Evolutionary conservation across 2,329 filamentous ascomycete species (phyloP), one percentile per base, ranked within the genome.

Genomic region (Calcarisporium arbuscula): DNA sequence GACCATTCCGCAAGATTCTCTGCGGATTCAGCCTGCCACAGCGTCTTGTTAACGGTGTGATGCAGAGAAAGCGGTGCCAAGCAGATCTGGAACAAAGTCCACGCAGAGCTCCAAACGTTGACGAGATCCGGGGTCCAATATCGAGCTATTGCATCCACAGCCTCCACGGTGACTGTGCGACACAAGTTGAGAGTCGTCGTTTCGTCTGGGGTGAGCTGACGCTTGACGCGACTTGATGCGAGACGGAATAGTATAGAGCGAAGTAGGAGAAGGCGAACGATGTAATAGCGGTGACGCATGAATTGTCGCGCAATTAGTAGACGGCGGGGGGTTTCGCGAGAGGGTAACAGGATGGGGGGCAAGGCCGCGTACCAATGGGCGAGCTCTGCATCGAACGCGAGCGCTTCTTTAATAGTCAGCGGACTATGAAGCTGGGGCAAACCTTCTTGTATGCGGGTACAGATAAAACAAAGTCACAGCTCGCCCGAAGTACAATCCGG

Each of bases 71-170:
- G 38, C 10, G 51, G 52, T 3, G 54, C 51, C 30, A 50, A 53
- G 30, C 51, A 54, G 5, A 52, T 52, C 32, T 56, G 52, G 38
- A 57, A 57, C 7, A 57, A 46, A 28, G 54, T 54, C 53, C 52
- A 56, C 2, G 45, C 48, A 10, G 48, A 47, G 40, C 51, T 53
- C 54, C 54, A 56, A 11, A 53, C 52, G 16, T 54, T 52, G 18
- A 56, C 42, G 15, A 49, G 45, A 32, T 55, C 56, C 6, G 51
- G 54, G 0, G 45, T 52, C 54, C 54, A 57, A 42, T 54, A 48
- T 6, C 54, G 40, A 4, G 52, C 52, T 19, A 52, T 53, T 12
- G 48, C 41, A 27, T 57, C 47, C 9, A 57, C 53, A n/a, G 52
- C 51, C 37, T 57, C 50, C 8, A 36, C 34, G 2, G 54, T 47